These are phyloP conservation scores for Kodamaea ohmeri DNA, from an alignment of 1,139 yeast genomes.

Conservation along the genomic window DNA sequence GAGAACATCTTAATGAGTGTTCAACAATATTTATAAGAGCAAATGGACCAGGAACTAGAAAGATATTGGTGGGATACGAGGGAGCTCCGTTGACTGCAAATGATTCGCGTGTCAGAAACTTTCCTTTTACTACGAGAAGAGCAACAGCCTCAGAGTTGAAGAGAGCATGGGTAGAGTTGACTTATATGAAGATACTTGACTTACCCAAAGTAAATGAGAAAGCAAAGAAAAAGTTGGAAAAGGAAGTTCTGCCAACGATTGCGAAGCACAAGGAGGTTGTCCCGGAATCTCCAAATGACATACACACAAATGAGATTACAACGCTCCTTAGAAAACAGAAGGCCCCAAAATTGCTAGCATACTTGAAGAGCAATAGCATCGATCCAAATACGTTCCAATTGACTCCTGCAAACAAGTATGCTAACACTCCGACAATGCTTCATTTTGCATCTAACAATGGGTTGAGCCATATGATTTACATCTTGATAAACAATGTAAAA, in stretches of 20 bases:
- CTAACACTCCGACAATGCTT: conserved; percentile 66
- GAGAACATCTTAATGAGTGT: conserved; percentile 53
- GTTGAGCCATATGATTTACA: conserved; percentile 62
- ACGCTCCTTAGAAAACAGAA: conserved; percentile 66
- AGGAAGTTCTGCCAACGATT: background rate
- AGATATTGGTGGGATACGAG: conserved; percentile 65
- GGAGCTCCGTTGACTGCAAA: conserved; percentile 46
- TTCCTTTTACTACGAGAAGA: conserved; percentile 88
- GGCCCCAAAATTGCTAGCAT: conserved; percentile 70
- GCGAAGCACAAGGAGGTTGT: conserved; percentile 23
- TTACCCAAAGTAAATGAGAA: conserved; percentile 48
- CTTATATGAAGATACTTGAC: conserved; percentile 57
- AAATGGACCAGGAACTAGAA: conserved; percentile 67
- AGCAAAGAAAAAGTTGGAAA: conserved; percentile 21
- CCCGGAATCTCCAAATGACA: conserved; percentile 30
- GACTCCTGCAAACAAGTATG: conserved; percentile 52
- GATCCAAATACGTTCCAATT: conserved; percentile 48
- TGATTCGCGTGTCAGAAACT: conserved; percentile 59
- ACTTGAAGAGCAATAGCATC: conserved; percentile 57
- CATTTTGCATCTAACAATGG: conserved; percentile 78
- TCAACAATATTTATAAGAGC: conserved; percentile 80
- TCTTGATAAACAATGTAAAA: conserved; percentile 60
- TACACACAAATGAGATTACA: conserved; percentile 57
- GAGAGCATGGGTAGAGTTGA: conserved; percentile 78
- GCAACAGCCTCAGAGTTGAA: conserved; percentile 83